These are phyloP conservation scores for Arthromyces matolae DNA, from an alignment of 768 basidiomycete species.

Conservation along the genomic window DNA sequence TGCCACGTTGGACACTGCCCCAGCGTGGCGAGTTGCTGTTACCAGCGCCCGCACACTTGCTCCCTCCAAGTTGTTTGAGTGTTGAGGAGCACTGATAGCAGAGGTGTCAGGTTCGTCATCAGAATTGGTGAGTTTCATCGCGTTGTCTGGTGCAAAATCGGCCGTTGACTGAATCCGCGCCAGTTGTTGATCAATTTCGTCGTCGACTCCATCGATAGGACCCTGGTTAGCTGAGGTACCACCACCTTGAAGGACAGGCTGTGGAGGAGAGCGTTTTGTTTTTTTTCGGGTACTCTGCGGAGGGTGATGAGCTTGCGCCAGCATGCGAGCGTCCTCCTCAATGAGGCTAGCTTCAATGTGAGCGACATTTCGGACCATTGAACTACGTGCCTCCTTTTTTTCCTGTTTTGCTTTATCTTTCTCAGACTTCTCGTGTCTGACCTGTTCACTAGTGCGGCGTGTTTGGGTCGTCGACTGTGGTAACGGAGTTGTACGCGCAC, in stretches of 20 bases:
- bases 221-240: no score
- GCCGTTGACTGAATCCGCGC: background rate
- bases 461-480: background rate
- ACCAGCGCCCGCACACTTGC: background rate
- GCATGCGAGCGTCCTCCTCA: background rate
- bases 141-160: background rate
- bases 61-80: background rate
- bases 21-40: background rate
- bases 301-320: background rate
- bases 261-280: background rate
- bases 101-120: background rate
- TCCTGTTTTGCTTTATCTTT: background rate
- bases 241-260: background rate
- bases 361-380: background rate
- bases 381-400: background rate
- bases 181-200: background rate
- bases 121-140: background rate
- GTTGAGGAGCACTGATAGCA: no score
- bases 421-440: background rate
- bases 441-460: background rate
- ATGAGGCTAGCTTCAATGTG: background rate
- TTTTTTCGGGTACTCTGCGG: background rate
- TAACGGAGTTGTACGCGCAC: background rate
- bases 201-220: no score
- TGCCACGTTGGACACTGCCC: background rate